phyloP scores from a whole-genome alignment of 345 rosid species.

The Microcos paniculata region DNA sequence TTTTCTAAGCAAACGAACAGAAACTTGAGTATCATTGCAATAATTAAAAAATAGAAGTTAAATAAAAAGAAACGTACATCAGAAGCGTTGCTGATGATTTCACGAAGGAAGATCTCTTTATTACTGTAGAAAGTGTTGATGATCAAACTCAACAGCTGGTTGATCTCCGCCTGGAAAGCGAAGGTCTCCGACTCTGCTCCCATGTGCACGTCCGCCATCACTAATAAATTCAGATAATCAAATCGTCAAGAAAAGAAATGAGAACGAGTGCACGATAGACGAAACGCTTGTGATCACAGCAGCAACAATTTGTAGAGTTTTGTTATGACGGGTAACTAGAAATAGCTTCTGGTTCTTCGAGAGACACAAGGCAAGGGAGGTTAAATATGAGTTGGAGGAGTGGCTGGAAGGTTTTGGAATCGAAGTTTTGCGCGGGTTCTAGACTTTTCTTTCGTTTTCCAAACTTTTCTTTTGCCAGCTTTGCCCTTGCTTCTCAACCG shows the following conservation, averaged over 20 bases:
- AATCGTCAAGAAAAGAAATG: background rate
- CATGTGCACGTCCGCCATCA: background rate
- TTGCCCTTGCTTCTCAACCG: too few species aligned
- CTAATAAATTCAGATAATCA: background rate
- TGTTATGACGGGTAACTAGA: too few species aligned
- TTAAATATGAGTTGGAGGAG: too few species aligned
- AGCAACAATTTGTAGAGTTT: too few species aligned
- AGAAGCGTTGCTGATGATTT: conserved; percentile 12
- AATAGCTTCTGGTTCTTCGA: too few species aligned
- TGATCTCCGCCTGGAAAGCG: conserved; percentile 44
- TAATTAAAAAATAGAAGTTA: background rate
- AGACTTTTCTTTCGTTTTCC: too few species aligned
- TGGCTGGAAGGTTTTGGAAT: too few species aligned
- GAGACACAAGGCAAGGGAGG: too few species aligned
- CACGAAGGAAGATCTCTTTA: conserved; percentile 25
- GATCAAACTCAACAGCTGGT: conserved; percentile 37
- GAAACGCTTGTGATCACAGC: too few species aligned
- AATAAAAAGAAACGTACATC: conserved; percentile 1
- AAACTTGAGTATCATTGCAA: background rate
- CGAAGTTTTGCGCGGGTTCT: too few species aligned
- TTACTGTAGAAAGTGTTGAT: conserved; percentile 24
- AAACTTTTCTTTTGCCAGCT: too few species aligned
- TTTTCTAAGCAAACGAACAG: background rate
- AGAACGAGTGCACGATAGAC: background rate
- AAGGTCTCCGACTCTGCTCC: conserved; percentile 29